Conservation (phyloP, 176 grass and related monocot species). For the Alopecurus myosuroides region DNA sequence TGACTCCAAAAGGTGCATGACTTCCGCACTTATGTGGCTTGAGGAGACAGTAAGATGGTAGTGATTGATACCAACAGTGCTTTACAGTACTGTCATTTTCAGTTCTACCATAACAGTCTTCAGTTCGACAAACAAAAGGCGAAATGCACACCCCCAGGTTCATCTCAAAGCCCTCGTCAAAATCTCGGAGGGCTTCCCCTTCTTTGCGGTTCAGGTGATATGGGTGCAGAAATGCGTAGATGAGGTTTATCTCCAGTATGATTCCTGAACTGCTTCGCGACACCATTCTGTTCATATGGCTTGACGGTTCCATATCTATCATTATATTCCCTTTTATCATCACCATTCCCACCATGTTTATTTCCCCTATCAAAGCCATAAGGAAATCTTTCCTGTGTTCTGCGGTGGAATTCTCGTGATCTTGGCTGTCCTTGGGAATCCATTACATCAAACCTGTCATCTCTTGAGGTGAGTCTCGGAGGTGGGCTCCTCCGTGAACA, state of each 20-base stretch:
- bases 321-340: conserved; percentile 41
- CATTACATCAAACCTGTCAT: conserved; percentile 37
- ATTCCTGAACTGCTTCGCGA: conserved; percentile 39
- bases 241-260: conserved; percentile 47
- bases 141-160: conserved; percentile 33
- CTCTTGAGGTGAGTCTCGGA: conserved; percentile 27
- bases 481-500: conserved; percentile 55
- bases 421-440: conserved; percentile 47
- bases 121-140: conserved; percentile 27
- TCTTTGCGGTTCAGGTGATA: conserved; percentile 45
- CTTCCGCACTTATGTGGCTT: conserved; percentile 29
- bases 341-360: conserved; percentile 35
- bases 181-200: conserved; percentile 49
- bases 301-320: conserved; percentile 47
- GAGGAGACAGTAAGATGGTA: conserved; percentile 19
- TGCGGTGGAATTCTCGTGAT: conserved; percentile 43
- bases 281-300: conserved; percentile 42
- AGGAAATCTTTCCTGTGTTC: conserved; percentile 38
- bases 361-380: conserved; percentile 50
- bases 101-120: conserved; percentile 26
- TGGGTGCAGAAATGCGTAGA: conserved; percentile 35
- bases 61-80: background rate
- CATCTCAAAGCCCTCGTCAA: conserved; percentile 39
- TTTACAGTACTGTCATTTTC: conserved; percentile 17
- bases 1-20: conserved; percentile 24